phyloP scores from a whole-genome alignment of 495 filamentous ascomycete genomes.

The Podospora pseudocomata region DNA sequence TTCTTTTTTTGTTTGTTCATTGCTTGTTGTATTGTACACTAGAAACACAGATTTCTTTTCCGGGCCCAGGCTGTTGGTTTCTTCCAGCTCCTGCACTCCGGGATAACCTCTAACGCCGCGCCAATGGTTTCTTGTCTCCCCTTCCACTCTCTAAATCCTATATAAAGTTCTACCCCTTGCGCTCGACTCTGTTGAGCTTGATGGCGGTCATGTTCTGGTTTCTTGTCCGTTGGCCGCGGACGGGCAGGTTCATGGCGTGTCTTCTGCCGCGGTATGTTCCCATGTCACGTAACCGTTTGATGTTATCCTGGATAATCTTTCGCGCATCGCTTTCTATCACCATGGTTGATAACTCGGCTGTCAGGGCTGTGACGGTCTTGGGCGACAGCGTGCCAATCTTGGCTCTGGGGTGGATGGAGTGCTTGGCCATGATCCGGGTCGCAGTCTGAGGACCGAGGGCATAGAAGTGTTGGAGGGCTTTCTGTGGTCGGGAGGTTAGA shows the following conservation, averaged over 20 bases:
- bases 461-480: conserved; percentile 84
- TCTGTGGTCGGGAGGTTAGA: conserved; percentile 47
- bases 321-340: conserved; percentile 88
- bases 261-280: conserved; percentile 84
- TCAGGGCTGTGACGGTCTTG: conserved; percentile 72
- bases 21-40: conserved; percentile 22
- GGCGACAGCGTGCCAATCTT: conserved; percentile 66
- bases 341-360: conserved; percentile 83
- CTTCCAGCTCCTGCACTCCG: background rate
- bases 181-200: conserved; percentile 76
- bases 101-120: background rate
- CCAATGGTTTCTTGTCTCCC: background rate
- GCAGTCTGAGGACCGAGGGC: conserved; percentile 73
- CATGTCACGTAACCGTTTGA: conserved; percentile 82
- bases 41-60: background rate
- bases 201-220: conserved; percentile 75
- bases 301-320: conserved; percentile 74
- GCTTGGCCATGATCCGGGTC: conserved; percentile 74
- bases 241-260: conserved; percentile 85
- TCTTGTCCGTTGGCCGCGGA: conserved; percentile 81
- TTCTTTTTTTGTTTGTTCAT: conserved; percentile 2
- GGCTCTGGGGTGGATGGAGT: conserved; percentile 78
- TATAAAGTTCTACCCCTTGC: conserved; percentile 45
- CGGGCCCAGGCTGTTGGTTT: background rate
- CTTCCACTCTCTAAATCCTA: background rate